A percentile compares a stretch with the other conserved stretches of the same genome.
These are phyloP conservation scores for Coprinellus micaceus DNA, from an alignment of 768 basidiomycete species.

Conservation along the genomic window DNA sequence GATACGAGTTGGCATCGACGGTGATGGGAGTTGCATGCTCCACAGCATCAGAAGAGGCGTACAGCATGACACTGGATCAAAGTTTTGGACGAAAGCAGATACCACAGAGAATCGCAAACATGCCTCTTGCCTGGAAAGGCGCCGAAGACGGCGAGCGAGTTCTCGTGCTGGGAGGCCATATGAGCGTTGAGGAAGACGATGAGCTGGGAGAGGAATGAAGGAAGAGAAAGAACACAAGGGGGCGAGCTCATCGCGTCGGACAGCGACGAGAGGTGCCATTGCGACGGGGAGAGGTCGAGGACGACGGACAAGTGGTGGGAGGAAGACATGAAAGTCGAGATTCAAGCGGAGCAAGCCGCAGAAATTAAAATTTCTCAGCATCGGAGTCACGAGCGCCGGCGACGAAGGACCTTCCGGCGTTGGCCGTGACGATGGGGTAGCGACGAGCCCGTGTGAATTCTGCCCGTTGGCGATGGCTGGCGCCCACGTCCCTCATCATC, in stretches of 20 bases:
- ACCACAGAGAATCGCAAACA: conserved; percentile 25
- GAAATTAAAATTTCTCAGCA: conserved; percentile 3
- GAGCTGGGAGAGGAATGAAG: conserved; percentile 76
- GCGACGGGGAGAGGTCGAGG: conserved; percentile 78
- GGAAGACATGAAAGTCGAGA: conserved; percentile 1
- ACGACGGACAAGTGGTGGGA: conserved; percentile 42
- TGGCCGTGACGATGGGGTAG: conserved; percentile 58
- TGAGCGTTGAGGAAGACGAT: conserved; percentile 92
- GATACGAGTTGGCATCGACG: conserved; percentile 77
- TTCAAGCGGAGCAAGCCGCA: conserved; percentile 5
- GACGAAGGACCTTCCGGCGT: conserved; percentile 55
- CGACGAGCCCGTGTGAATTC: conserved; percentile 55
- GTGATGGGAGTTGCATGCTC: conserved; percentile 35
- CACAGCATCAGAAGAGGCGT: conserved; percentile 56
- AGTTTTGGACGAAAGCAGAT: conserved; percentile 8
- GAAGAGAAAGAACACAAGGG: conserved; percentile 55
- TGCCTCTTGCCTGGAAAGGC: conserved; percentile 81
- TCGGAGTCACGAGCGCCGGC: conserved; percentile 50
- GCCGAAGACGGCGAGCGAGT: conserved; percentile 87
- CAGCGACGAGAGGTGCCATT: conserved; percentile 73
- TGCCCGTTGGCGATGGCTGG: conserved; percentile 53
- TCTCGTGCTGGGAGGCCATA: conserved; percentile 87
- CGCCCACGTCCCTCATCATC: conserved; percentile 43
- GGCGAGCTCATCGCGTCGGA: conserved; percentile 32
- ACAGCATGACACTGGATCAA: conserved; percentile 63